A percentile compares a stretch with the other conserved stretches of the same genome.
These are phyloP conservation scores for Platanthera guangdongensis DNA, from an alignment of 106 monocot genomes.

Conservation along the genomic window DNA sequence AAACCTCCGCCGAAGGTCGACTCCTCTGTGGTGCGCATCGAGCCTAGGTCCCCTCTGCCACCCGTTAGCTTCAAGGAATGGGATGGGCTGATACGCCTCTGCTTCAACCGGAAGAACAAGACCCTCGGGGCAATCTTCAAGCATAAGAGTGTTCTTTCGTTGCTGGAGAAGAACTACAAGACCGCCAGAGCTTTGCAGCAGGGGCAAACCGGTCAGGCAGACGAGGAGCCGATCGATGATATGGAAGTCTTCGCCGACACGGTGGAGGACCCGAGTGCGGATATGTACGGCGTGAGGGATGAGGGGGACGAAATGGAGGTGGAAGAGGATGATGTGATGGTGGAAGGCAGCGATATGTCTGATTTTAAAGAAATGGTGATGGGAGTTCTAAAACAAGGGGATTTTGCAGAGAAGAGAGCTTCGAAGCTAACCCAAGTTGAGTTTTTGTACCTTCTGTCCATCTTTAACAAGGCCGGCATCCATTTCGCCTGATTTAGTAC, in stretches of 20 bases:
- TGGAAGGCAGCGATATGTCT: slow-evolving; percentile 14
- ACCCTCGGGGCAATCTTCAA: slow-evolving; percentile 76
- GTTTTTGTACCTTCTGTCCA: slow-evolving; percentile 84
- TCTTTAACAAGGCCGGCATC: slow-evolving; percentile 78
- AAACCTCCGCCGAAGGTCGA: slow-evolving; percentile 94
- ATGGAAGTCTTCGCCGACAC: slow-evolving; percentile 45
- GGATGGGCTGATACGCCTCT: slow-evolving; percentile 79
- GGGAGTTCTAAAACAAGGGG: slow-evolving; percentile 59
- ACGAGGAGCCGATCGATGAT: slow-evolving; percentile 32
- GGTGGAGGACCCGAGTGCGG: slow-evolving; percentile 59
- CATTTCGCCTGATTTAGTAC: slow-evolving; percentile 59
- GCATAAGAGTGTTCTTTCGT: slow-evolving; percentile 54
- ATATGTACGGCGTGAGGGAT: slow-evolving; percentile 20
- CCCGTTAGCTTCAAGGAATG: slow-evolving; percentile 88
- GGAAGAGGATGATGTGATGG: slow-evolving; percentile 49
- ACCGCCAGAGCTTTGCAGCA: slow-evolving; percentile 56
- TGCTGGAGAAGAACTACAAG: slow-evolving; percentile 93
- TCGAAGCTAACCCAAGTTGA: slow-evolving; percentile 83
- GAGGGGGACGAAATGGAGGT: slow-evolving; percentile 37
- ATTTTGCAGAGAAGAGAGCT: slow-evolving; percentile 85
- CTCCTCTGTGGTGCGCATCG: slow-evolving; percentile 91
- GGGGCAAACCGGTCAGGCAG: slow-evolving; percentile 25
- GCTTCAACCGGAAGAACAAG: slow-evolving; percentile 92
- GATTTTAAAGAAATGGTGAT: slow-evolving; percentile 71
- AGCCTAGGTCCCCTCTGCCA: slow-evolving; percentile 69